phyloP scores from a whole-genome alignment of 2,329 filamentous ascomycete genomes.

The Verticillium isaacii region DNA sequence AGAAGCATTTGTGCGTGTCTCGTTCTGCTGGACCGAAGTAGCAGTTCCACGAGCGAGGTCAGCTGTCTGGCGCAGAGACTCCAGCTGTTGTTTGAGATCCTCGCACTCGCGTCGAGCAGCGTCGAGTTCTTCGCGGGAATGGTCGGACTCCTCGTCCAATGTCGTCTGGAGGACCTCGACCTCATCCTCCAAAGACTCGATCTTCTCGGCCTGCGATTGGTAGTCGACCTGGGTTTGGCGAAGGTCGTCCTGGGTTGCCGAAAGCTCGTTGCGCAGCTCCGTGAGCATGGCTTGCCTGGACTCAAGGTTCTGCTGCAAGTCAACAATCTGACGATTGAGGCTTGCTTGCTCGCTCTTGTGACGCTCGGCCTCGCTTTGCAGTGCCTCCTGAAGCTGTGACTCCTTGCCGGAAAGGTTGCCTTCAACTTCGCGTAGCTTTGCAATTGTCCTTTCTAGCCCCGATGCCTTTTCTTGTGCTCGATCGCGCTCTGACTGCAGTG shows the following conservation, averaged over 20 bases:
- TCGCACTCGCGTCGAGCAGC: slow-evolving; percentile 40
- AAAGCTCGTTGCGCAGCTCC: slow-evolving; percentile 61
- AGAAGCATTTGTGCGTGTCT: slow-evolving; percentile 25
- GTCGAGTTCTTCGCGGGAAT: slow-evolving; percentile 43
- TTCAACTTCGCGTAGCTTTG: slow-evolving; percentile 63
- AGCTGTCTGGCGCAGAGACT: slow-evolving; percentile 19
- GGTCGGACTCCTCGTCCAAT: slow-evolving; percentile 60
- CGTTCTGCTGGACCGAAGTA: slow-evolving; percentile 8
- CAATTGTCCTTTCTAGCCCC: slow-evolving; percentile 66
- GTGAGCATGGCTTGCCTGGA: slow-evolving; percentile 62
- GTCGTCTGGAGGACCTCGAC: slow-evolving; percentile 67
- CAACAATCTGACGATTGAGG: slow-evolving; percentile 68
- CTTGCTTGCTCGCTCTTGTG: slow-evolving; percentile 67
- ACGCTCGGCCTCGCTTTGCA: slow-evolving; percentile 67
- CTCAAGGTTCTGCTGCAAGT: slow-evolving; percentile 67
- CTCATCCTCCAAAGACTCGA: slow-evolving; percentile 68
- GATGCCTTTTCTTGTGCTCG: slow-evolving; percentile 63
- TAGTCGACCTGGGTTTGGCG: slow-evolving; percentile 62
- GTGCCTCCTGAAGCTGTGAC: slow-evolving; percentile 59
- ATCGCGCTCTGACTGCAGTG: slow-evolving; percentile 60
- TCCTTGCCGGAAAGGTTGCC: slow-evolving; percentile 65
- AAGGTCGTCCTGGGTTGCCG: slow-evolving; percentile 62
- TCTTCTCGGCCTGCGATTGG: slow-evolving; percentile 58
- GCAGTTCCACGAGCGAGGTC: slow-evolving; percentile 7
- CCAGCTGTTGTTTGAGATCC: slow-evolving; percentile 38